Conservation (phyloP, 2,329 filamentous ascomycete species). For the Ceratocystis eucalypticola region DNA sequence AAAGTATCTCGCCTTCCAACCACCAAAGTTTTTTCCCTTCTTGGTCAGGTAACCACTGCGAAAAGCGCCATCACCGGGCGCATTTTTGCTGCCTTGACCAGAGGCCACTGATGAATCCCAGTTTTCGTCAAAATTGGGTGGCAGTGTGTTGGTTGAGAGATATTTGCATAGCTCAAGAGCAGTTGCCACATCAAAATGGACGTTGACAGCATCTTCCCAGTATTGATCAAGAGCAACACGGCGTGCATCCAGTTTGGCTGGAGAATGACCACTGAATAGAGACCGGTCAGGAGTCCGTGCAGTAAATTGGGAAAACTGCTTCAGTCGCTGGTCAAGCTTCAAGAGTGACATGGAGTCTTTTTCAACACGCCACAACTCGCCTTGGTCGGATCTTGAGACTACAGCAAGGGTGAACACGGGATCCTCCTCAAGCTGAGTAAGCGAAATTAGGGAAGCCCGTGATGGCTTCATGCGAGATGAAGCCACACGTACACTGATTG, state of each 20-base stretch:
- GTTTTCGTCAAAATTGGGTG: conserved; percentile 47
- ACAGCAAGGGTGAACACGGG: conserved; percentile 87
- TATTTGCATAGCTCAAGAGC: conserved; percentile 78
- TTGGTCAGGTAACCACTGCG: conserved; percentile 92
- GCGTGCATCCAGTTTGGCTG: conserved; percentile 81
- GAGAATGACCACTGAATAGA: conserved; percentile 83
- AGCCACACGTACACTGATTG: conserved; percentile 72
- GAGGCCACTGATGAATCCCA: conserved; percentile 17
- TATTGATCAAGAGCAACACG: conserved; percentile 70
- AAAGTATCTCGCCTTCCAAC: conserved; percentile 78
- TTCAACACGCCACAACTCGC: conserved; percentile 85
- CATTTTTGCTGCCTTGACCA: conserved; percentile 27
- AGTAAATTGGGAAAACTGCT: conserved; percentile 52
- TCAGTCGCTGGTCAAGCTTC: conserved; percentile 70
- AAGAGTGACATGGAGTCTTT: conserved; percentile 74
- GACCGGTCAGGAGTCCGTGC: conserved; percentile 70
- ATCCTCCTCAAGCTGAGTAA: conserved; percentile 75
- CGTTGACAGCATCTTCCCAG: conserved; percentile 73
- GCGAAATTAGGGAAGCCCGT: conserved; percentile 65
- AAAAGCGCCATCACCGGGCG: conserved; percentile 51
- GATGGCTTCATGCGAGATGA: conserved; percentile 94
- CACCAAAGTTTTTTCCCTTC: conserved; percentile 94
- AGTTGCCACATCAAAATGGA: conserved; percentile 60
- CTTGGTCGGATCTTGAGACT: conserved; percentile 58
- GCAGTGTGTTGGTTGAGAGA: conserved; percentile 54